A percentile compares a stretch with the other conserved stretches of the same genome.
These are phyloP conservation scores for Nicotiana undulata DNA, from an alignment of 257 asterid species.

Conservation along the genomic window DNA sequence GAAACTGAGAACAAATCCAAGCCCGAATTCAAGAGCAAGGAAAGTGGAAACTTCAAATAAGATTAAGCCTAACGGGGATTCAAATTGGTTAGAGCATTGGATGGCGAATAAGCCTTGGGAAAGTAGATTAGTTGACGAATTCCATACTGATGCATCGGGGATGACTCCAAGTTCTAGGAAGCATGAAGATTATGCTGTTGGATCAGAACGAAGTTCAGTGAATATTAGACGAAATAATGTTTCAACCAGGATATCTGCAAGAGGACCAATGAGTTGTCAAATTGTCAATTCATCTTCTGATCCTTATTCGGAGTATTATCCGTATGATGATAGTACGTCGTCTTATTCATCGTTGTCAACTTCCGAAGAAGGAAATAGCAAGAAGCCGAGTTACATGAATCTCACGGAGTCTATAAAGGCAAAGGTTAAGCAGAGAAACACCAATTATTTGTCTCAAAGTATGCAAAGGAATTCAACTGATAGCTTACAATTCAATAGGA, in stretches of 20 bases:
- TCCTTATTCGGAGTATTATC: conserved; percentile 36
- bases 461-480: conserved; percentile 50
- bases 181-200: conserved; percentile 7
- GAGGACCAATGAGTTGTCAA: conserved; percentile 39
- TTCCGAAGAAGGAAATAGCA: conserved; percentile 30
- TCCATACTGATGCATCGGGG: conserved; percentile 22
- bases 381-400: conserved; percentile 65
- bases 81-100: conserved; percentile 74
- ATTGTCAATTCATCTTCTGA: conserved; percentile 45
- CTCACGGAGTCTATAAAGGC: conserved; percentile 41
- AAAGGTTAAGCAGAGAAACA: conserved; percentile 27
- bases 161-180: conserved; percentile 26
- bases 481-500: conserved; percentile 32
- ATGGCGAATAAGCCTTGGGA: conserved; percentile 64
- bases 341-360: conserved; percentile 66
- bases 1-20: conserved; percentile 29
- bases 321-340: conserved; percentile 58
- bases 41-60: conserved; percentile 25
- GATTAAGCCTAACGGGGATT: conserved; percentile 21
- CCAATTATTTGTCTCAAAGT: conserved; percentile 14
- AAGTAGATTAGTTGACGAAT: conserved; percentile 28
- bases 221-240: conserved; percentile 25
- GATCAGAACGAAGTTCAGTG: conserved; percentile 29
- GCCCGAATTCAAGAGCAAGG: conserved; percentile 24
- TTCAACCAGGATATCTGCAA: conserved; percentile 34